A percentile compares a stretch with the other conserved stretches of the same genome.
Conservation (phyloP, 2,329 filamentous ascomycete species). For the Chalaropsis ovoidea region DNA sequence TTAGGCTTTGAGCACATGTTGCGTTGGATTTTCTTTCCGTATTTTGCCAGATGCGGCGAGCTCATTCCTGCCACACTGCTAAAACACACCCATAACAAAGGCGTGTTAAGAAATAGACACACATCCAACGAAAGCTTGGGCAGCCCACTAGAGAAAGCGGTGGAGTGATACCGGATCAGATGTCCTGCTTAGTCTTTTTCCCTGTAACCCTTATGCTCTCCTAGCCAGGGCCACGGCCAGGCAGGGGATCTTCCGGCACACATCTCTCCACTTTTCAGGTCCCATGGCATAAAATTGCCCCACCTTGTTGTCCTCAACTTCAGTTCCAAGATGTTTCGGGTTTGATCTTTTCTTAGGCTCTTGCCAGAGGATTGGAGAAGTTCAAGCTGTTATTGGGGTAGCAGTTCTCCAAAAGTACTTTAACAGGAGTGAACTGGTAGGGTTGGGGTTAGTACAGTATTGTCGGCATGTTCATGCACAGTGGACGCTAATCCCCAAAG, state of each 20-base stretch:
- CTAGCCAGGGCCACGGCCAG: background rate
- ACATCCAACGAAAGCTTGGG: background rate
- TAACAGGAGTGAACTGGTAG: background rate
- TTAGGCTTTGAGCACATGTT: background rate
- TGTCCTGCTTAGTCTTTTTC: background rate
- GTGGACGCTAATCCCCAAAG: background rate
- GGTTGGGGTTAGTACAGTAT: background rate
- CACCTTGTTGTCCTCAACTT: background rate
- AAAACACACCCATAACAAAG: background rate
- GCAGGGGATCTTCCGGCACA: background rate
- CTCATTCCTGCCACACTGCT: background rate
- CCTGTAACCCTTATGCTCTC: background rate
- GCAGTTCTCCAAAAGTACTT: too few species aligned
- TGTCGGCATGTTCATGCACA: background rate
- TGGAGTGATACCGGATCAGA: background rate
- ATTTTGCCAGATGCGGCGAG: constrained; percentile 3
- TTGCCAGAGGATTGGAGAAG: background rate
- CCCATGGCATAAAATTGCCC: background rate
- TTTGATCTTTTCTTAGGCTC: background rate
- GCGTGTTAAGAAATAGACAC: background rate
- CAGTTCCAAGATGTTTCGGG: background rate
- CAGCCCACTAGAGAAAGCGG: background rate
- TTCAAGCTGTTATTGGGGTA: background rate
- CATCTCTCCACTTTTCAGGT: background rate
- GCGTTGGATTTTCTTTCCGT: background rate